These are phyloP conservation scores for Lachnellula arida DNA, from an alignment of 2,329 filamentous ascomycete species.

Conservation along the genomic window DNA sequence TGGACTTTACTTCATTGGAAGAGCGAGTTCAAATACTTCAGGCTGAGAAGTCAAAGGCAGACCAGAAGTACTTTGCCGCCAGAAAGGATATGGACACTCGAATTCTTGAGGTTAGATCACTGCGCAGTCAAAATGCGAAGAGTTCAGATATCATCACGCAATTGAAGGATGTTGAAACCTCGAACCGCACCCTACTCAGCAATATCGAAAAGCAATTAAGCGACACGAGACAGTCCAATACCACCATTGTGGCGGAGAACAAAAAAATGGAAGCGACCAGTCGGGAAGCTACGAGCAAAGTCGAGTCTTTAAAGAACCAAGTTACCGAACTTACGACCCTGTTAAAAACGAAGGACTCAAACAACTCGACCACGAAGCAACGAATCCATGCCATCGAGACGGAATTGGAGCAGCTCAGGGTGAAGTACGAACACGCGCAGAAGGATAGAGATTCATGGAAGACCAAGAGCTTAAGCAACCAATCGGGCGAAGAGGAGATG, in stretches of 20 bases:
- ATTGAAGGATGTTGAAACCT: slow-evolving; percentile 82
- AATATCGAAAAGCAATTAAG: slow-evolving; percentile 89
- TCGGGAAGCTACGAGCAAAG: slow-evolving; percentile 63
- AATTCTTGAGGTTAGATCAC: slow-evolving; percentile 70
- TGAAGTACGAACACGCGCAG: slow-evolving; percentile 70
- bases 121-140: slow-evolving; percentile 80
- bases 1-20: slow-evolving; percentile 70
- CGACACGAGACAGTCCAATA: slow-evolving; percentile 75
- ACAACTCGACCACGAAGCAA: slow-evolving; percentile 47
- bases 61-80: slow-evolving; percentile 95
- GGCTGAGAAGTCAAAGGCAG: slow-evolving; percentile 91
- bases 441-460: slow-evolving; percentile 86
- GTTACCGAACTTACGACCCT: slow-evolving; percentile 70
- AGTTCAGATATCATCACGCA: slow-evolving; percentile 91
- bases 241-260: slow-evolving; percentile 65
- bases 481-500: slow-evolving; percentile 77
- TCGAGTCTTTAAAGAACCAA: slow-evolving; percentile 71
- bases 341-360: slow-evolving; percentile 70
- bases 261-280: slow-evolving; percentile 69
- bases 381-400: slow-evolving; percentile 60
- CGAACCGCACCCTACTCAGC: slow-evolving; percentile 68
- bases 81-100: slow-evolving; percentile 90
- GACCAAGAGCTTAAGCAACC: slow-evolving; percentile 74
- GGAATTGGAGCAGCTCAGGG: slow-evolving; percentile 75
- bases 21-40: slow-evolving; percentile 69